These are phyloP conservation scores for Candida pseudocylindracea DNA, from an alignment of 1,139 yeast genomes.

Conservation along the genomic window DNA sequence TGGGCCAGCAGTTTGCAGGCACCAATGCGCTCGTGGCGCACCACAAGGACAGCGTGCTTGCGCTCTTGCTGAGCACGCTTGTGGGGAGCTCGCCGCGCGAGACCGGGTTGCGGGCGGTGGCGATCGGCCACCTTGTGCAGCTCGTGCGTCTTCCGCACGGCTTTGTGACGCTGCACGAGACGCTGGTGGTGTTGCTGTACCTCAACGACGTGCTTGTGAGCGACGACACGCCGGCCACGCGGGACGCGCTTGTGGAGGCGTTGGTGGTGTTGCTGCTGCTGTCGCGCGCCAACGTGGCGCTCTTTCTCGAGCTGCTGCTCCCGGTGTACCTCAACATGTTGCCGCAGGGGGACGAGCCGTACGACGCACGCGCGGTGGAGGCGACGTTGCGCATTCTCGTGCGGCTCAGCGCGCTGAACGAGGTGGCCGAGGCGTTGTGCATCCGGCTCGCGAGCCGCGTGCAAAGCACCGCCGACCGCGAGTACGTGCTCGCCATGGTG, in stretches of 20 bases:
- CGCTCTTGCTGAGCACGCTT: conserved; percentile 42
- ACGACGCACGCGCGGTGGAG: conserved; percentile 1
- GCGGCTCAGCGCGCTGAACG: conserved; percentile 19
- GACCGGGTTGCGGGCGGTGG: conserved; percentile 46
- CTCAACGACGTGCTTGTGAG: conserved; percentile 16
- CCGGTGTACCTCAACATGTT: conserved; percentile 23
- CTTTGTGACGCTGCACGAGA: conserved; percentile 29
- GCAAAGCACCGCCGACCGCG: no score
- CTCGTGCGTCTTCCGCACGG: conserved; percentile 22
- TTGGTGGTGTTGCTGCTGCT: conserved; percentile 31
- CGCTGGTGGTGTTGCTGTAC: conserved; percentile 40
- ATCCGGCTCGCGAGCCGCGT: conserved; percentile 23
- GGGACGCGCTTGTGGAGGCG: conserved; percentile 12
- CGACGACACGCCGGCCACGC: conserved; percentile 12
- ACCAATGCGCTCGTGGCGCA: conserved; percentile 6
- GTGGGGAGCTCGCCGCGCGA: conserved; percentile 41
- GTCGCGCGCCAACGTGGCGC: conserved; percentile 5
- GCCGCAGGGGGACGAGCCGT: conserved; percentile 2
- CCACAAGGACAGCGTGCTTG: conserved; percentile 36
- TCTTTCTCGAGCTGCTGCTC: conserved; percentile 35
- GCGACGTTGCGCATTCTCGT: conserved; percentile 21
- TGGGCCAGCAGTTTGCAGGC: no score
- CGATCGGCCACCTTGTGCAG: conserved; percentile 42
- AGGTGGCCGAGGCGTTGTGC: conserved; percentile 24
- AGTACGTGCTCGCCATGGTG: conserved; percentile 4